Base-by-base conservation (phyloP, 371 early-diverging fungal species). In the Batkoa obscura region DNA sequence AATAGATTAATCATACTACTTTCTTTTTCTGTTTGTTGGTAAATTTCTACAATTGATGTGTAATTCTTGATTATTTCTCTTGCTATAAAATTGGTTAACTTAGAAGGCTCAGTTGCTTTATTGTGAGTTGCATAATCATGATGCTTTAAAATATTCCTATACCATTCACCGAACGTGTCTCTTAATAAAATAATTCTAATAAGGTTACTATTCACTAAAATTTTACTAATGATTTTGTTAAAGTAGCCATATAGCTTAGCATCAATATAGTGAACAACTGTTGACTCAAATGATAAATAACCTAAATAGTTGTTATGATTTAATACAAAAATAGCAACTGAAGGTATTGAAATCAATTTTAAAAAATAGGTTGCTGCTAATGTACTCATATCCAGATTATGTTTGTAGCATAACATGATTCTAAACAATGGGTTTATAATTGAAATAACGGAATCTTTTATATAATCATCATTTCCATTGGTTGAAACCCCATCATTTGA, bases 151-250 rank as follows among this genome's bases (percentile, higher is more conserved):
- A 36, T 50, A n/a, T 50, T 50, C 13, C 50, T 17, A 34, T 31
- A 50, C 50, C 50, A 50, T 13, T 50, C 50, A 34, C 50, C 50
- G 34, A 50, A 50, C 3, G 32, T 17, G n/a, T 50, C 50, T 31
- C 50, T 17, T 3, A 50, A 34, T 34, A 50, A 34, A 34, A 50
- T 17, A n/a, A 50, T 50, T 8, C 34, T 17, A 3, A 50, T 13
- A 34, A 31, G 15, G 10, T 50, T 13, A 5, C 5, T 13, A 34
- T 50, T 34, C 2, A 34, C 34, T 5, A 50, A n/a, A 5, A 50
- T 6, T 34, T 50, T 50, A 13, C 13, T 3, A 2, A 50, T 9
- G 6, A 50, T 10, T 5, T 34, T 31, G 30, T 17, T 50, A 34
- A 50, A 34, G 34, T 12, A 12, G 13, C 13, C 13, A 34, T 50